A percentile compares a stretch with the other conserved stretches of the same genome.
Conservation (phyloP, 164 flowering plant genomes). For the Aristolochia californica region DNA sequence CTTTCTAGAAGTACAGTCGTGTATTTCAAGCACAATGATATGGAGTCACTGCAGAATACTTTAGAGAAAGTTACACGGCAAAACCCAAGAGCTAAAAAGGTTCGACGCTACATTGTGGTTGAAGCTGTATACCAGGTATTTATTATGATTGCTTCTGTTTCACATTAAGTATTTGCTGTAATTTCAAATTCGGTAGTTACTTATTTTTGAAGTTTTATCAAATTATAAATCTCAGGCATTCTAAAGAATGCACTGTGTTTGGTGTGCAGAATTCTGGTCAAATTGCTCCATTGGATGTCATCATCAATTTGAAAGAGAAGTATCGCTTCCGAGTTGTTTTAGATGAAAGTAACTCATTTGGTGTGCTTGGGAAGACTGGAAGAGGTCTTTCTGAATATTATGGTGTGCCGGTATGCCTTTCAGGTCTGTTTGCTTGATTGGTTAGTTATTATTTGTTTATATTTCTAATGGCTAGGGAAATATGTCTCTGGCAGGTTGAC, state of each 20-base stretch:
- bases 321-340: slow-evolving; percentile 75
- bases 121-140: slow-evolving; percentile 96
- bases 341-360: slow-evolving; percentile 96
- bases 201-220: neutral
- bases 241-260: neutral
- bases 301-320: slow-evolving; percentile 75
- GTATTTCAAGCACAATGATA: slow-evolving; percentile 94
- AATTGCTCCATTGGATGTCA: slow-evolving; percentile 84
- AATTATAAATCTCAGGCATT: neutral
- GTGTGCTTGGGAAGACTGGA: slow-evolving; percentile 86
- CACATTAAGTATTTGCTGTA: neutral
- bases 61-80: slow-evolving; percentile 61
- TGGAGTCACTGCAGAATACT: slow-evolving; percentile 59
- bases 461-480: slow-evolving; percentile 11
- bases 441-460: neutral
- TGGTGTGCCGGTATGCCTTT: slow-evolving; percentile 63
- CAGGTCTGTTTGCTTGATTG: slow-evolving; percentile 5
- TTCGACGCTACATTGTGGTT: slow-evolving; percentile 90
- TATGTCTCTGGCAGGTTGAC: slow-evolving; percentile 42
- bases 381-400: slow-evolving; percentile 83
- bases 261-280: slow-evolving; percentile 85
- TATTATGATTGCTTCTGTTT: neutral
- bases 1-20: slow-evolving; percentile 90
- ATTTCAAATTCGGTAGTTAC: neutral
- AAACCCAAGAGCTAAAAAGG: slow-evolving; percentile 62